These are phyloP conservation scores for Moelleriella libera DNA, from an alignment of 2,329 filamentous ascomycete genomes.

Conservation along the genomic window DNA sequence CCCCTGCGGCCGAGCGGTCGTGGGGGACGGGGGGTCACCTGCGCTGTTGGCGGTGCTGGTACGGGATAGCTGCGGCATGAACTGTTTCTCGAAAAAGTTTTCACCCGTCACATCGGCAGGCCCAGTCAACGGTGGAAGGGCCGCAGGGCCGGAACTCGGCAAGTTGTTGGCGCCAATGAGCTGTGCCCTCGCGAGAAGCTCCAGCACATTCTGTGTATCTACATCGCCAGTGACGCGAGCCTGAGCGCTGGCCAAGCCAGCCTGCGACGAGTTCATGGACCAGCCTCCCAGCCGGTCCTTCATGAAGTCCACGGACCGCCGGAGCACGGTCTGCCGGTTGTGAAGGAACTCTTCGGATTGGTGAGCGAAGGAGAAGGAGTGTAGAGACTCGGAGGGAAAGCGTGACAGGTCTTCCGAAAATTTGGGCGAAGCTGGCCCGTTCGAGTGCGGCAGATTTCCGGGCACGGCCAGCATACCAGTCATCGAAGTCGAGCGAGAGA, in stretches of 20 bases:
- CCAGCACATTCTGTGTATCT: conserved; percentile 82
- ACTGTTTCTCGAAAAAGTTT: conserved; percentile 78
- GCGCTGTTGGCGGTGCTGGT: conserved; percentile 26
- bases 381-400: conserved; percentile 89
- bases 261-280: conserved; percentile 50
- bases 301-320: conserved; percentile 93
- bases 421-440: conserved; percentile 57
- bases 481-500: conserved; percentile 59
- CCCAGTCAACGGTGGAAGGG: conserved; percentile 56
- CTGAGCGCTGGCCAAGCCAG: conserved; percentile 69
- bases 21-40: conserved; percentile 20
- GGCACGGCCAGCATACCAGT: conserved; percentile 48
- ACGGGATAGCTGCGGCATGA: conserved; percentile 41
- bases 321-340: conserved; percentile 82
- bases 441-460: conserved; percentile 36
- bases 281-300: conserved; percentile 69
- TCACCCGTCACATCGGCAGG: conserved; percentile 58
- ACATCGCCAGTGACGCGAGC: conserved; percentile 70
- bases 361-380: conserved; percentile 96
- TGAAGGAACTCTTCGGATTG: conserved; percentile 88
- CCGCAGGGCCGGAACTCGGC: conserved; percentile 28
- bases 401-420: conserved; percentile 81
- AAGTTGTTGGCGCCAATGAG: conserved; percentile 57
- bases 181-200: conserved; percentile 70
- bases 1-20: conserved; percentile 7